These are phyloP conservation scores for Lepidium didymum DNA, from an alignment of 345 rosid species.

Conservation along the genomic window DNA sequence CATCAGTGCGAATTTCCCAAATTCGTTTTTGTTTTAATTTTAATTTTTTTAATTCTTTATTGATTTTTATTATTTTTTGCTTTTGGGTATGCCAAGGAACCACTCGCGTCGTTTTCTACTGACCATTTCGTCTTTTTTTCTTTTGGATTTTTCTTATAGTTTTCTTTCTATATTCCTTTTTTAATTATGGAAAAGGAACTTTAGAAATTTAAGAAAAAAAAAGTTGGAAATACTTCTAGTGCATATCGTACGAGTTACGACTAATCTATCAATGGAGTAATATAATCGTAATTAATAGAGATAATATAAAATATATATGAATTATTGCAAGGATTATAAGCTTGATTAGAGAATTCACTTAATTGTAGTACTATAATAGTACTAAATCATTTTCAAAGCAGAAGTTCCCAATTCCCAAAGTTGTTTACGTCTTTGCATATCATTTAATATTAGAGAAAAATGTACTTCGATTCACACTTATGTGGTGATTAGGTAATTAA, in stretches of 20 bases:
- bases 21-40: background rate
- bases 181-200: background rate
- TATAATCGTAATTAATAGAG: background rate
- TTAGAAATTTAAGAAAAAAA: constrained; percentile 4
- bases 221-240: constrained; percentile 1
- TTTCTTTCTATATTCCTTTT: constrained; percentile 19
- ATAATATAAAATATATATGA: background rate
- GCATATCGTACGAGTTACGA: constrained; percentile 8
- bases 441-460: background rate
- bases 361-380: too few relatives aligned
- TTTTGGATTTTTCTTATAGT: constrained; percentile 19
- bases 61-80: constrained; percentile 6
- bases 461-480: background rate
- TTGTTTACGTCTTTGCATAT: background rate
- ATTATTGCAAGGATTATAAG: background rate
- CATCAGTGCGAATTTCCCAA: constrained; percentile 20
- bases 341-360: background rate
- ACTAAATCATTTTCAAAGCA: background rate
- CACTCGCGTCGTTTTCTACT: constrained; percentile 35
- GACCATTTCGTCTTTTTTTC: constrained; percentile 15
- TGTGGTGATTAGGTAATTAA: background rate
- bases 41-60: constrained; percentile 1
- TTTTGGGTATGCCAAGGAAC: constrained; percentile 25
- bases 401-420: background rate
- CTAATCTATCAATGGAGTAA: constrained; percentile 1